These are phyloP conservation scores for Penicillium palitans DNA, from an alignment of 2,329 filamentous ascomycete genomes.

Conservation along the genomic window DNA sequence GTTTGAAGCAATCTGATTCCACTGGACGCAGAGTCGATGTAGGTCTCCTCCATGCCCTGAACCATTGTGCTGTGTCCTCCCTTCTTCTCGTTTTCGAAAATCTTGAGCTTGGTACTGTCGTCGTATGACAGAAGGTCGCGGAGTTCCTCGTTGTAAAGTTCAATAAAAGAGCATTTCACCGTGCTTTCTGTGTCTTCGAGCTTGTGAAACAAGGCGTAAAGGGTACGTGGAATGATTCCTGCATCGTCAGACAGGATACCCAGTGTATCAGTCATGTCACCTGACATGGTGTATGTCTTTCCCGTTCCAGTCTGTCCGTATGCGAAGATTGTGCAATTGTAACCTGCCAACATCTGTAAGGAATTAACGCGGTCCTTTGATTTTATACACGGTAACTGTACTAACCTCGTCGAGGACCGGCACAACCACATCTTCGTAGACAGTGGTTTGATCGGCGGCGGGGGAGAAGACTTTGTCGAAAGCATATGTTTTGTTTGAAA, in stretches of 20 bases:
- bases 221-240: constrained; percentile 89
- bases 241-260: constrained; percentile 87
- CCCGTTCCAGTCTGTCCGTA: constrained; percentile 98
- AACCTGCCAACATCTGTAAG: constrained; percentile 80
- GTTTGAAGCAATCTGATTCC: constrained; percentile 86
- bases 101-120: constrained; percentile 84
- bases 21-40: constrained; percentile 80
- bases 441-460: constrained; percentile 87
- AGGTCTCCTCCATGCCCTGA: constrained; percentile 95
- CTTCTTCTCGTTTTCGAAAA: constrained; percentile 84
- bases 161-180: constrained; percentile 98
- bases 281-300: constrained; percentile 99
- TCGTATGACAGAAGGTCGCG: constrained; percentile 83
- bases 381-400: not conserved
- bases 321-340: constrained; percentile 98
- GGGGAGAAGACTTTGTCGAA: constrained; percentile 98
- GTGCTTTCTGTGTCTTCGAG: constrained; percentile 81
- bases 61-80: constrained; percentile 82
- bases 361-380: constrained; percentile 13
- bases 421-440: constrained; percentile 93
- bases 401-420: constrained; percentile 89
- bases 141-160: constrained; percentile 96
- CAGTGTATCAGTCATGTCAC: constrained; percentile 85
- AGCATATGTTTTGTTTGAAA: constrained; percentile 94
- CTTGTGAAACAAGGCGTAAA: constrained; percentile 83